Percentiles rank a stretch among this genome's conserved stretches.
Evolutionary conservation across 2,329 filamentous ascomycete species (phyloP).

Genomic region (Fusarium agapanthi): DNA sequence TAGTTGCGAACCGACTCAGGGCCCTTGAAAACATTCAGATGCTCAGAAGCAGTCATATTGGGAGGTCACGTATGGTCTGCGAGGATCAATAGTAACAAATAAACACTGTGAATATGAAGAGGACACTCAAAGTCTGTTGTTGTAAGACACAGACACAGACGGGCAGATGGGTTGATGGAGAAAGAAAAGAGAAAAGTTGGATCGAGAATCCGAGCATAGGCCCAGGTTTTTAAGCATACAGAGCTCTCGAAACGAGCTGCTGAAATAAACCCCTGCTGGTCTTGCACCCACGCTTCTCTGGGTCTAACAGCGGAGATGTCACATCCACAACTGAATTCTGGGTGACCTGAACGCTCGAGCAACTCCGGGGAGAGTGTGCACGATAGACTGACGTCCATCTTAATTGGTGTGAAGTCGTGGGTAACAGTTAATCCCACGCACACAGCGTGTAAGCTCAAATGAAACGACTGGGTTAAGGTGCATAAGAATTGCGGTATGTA

Average conservation of each 20-base stretch:
- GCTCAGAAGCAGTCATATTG: conserved; percentile 39
- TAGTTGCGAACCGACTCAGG: conserved; percentile 64
- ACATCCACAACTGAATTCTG: conserved; percentile 14
- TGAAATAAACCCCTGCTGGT: conserved; percentile 8
- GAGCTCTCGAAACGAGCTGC: conserved; percentile 4
- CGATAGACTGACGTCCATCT: background rate
- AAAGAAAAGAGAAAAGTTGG: background rate
- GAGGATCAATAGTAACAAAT: background rate
- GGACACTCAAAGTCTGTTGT: background rate
- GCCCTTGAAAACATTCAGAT: conserved; percentile 64
- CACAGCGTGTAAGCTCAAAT: conserved; percentile 13
- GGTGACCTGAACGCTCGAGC: background rate
- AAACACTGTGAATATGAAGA: background rate
- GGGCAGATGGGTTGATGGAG: background rate
- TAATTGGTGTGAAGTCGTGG: conserved; percentile 20
- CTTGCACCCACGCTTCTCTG: conserved; percentile 29
- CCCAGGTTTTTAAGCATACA: conserved; percentile 16
- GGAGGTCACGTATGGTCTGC: conserved; percentile 12
- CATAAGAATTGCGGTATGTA: conserved; percentile 16
- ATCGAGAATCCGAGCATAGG: background rate
- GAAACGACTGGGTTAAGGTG: background rate
- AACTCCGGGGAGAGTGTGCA: background rate
- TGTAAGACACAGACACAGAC: background rate
- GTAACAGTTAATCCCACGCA: conserved; percentile 10
- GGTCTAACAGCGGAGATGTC: conserved; percentile 26